Evolutionary conservation across 2,329 filamentous ascomycete genomes (phyloP), one percentile per base, ranked within the genome.

Genomic region (Colletotrichum echinochloae): DNA sequence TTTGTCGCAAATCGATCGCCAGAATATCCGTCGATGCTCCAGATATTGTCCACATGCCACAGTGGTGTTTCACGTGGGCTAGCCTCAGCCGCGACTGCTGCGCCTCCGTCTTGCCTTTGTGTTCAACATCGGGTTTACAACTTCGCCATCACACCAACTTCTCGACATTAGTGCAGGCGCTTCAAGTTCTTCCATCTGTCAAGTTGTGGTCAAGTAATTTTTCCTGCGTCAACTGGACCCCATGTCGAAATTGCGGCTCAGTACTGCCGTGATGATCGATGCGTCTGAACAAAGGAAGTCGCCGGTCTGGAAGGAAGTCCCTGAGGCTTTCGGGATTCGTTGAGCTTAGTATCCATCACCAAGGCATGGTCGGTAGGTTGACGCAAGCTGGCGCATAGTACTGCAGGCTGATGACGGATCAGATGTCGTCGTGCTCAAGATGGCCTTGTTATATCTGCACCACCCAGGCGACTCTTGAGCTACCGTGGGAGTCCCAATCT

Each of bases 1-100:
- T 70, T 70, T 70, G 67, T 70, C 35, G n/a, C 26, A 18, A 52
- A 51, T 48, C 26, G 64, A 70, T 67, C 44, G 35, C 54, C 14
- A 35, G 23, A 46, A 12, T 26, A 23, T 48, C 41, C 49, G 41
- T n/a, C 28, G 3, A 51, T 33, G 11, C n/a, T 23, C 3, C 23
- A 26, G 18, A 28, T 37, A 44, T 37, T 30, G 28, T 30, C 44
- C 37, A 39, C 14, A 41, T 66, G n/a, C 35, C 35, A 35, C 44
- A 57, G 44, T 54, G n/a, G 56, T 23, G 26, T 28, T 35, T 44
- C 7, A 28, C 9, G 23, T 7, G 46, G 23, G 5, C 33, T 35
- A 35, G 35, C 20, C n/a, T 26, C 23, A 7, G 30, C 37, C 28
- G 41, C 61, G 11, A 30, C 18, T 4, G 64, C 33, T 61, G 37